Base-by-base conservation (phyloP, 2,329 filamentous ascomycete species). In the Penicillium fuscoglaucum region DNA sequence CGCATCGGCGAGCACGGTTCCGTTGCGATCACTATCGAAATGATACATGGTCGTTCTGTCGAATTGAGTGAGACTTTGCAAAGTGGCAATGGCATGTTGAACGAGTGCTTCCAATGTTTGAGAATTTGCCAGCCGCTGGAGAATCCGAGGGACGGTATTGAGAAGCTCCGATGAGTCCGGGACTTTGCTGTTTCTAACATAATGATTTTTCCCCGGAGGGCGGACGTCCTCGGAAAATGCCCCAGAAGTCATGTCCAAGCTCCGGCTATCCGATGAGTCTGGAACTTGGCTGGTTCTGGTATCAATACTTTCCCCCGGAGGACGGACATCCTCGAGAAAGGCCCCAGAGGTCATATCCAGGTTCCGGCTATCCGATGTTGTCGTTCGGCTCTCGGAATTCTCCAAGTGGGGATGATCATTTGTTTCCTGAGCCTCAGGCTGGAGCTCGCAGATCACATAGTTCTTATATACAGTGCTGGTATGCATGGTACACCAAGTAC, bases 1-100 rank as follows among this genome's bases (percentile, higher is more conserved):
- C 6, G 93, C 79, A 72, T 96, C 92, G 0, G 90, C 91, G 8
- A 96, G 90, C 1, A 96, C 91, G 55, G 89, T 87, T n/a, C 91
- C 91, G 66, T 95, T 96, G 79, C 88, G 93, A 1, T 81, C 74
- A 2, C 86, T 79, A 71, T 96, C 91, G 63, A 96, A 96, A 73
- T 96, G 91, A 66, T 96, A 96, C 3, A 96, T 83, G 88, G 96
- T 96, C 57, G 95, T 90, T 26, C 91, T 88, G 70, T 96, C 90
- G 64, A 96, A 96, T 0, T 90, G 89, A 0, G 90, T 93, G 50
- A 96, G 71, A 68, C 95, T 90, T 68, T 93, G 93, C 45, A 96
- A 83, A 12, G 93, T 90, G 0, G 90, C 90, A 0, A 93, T 88
- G 8, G 93, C 73, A 15, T 93, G 85, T 66, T 93, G 92, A 37